Base-by-base conservation (phyloP, 768 basidiomycete species). In the Fomitopsis serialis region DNA sequence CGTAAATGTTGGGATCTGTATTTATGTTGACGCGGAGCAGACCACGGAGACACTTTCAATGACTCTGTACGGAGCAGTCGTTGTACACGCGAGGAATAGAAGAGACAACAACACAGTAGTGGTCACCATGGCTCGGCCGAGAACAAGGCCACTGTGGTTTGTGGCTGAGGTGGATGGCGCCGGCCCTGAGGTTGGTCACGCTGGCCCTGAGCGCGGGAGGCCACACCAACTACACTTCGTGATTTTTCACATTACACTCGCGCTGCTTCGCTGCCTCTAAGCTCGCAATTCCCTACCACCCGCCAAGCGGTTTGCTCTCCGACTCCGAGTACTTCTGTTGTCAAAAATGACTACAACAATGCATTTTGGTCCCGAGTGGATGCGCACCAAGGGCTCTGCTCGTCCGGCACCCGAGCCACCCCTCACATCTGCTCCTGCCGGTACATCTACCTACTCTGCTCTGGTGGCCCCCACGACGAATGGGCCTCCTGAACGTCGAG, bases 361-460 rank as follows among this genome's bases (percentile, higher is more conserved):
- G 82, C 90, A 92, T 68, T 92, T 92, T 76, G 90, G 89, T 64
- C 90, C 90, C 45, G 90, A 92, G 72, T 92, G 90, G 90, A 92
- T 92, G 90, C 83, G 90, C 63, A 79, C 84, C 60, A 91, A 91
- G 73, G 80, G 78, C 43, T 61, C 65, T 77, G 56, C 81, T 77
- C 64, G 70, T 75, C 42, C 83, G 76, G 58, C 75, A 68, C 48
- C 87, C 1, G 80, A 86, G 23, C 85, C 85, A 25, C 79, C 79
- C 36, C 66, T 69, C 54, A 54, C 67, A 29, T 68, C 67, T 60
- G 66, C 64, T 53, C 69, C 69, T 50, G 75, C 78, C 54, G 78
- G 73, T 70, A 76, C 74, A 67, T 84, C 82, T 19, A 84, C 83
- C 58, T 90, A 80, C 73, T 90, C 82, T 60, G 82, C 86, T 57